phyloP scores from a whole-genome alignment of 164 flowering plant species.

The Akebia trifoliata region DNA sequence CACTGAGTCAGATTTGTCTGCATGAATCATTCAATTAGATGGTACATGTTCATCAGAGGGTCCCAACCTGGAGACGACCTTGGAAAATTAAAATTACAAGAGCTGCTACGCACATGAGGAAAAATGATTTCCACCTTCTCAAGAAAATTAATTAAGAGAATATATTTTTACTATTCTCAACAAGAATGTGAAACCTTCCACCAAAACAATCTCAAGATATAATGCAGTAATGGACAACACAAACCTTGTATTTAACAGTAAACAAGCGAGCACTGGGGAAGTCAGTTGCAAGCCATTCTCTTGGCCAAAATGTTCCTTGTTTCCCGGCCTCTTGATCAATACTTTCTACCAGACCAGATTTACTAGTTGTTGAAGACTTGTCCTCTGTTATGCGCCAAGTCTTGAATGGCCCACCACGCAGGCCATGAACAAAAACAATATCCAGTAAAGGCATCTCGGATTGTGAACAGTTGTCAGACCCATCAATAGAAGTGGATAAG shows the following conservation, averaged over 20 bases:
- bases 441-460: conserved; percentile 50
- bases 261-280: conserved; percentile 87
- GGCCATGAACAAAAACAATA: conserved; percentile 90
- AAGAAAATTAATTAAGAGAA: too few relatives aligned
- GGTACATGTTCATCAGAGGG: conserved; percentile 31
- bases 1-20: conserved; percentile 98
- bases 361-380: conserved; percentile 69
- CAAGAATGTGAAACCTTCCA: too few relatives aligned
- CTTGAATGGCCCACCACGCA: conserved; percentile 94
- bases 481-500: conserved; percentile 23
- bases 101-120: conserved; percentile 16
- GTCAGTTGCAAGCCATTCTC: conserved; percentile 93
- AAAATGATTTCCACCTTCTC: background rate
- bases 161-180: too few relatives aligned
- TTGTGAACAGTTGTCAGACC: conserved; percentile 19
- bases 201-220: background rate
- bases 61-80: conserved; percentile 32
- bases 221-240: conserved; percentile 16
- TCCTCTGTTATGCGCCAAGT: conserved; percentile 92
- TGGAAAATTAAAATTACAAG: conserved; percentile 28
- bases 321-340: conserved; percentile 97
- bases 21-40: conserved; percentile 30
- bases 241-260: conserved; percentile 89
- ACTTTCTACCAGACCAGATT: conserved; percentile 90
- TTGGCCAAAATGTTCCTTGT: conserved; percentile 94